These are phyloP conservation scores for Nasturtium officinale DNA, from an alignment of 345 rosid genomes.

Conservation along the genomic window DNA sequence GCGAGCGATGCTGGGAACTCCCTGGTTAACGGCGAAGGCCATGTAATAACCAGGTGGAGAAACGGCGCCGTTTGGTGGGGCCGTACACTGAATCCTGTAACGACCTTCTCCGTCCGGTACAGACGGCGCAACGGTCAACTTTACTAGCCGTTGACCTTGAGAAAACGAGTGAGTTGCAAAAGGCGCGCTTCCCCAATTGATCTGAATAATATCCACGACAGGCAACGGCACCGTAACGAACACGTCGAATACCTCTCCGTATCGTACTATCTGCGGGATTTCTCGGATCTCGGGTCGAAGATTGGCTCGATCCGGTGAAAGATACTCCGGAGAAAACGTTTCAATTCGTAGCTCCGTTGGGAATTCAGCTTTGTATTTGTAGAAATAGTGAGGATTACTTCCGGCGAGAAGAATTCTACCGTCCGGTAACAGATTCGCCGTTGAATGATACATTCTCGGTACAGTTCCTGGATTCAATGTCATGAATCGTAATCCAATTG, in stretches of 20 bases:
- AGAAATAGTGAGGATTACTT: slow-evolving; percentile 83
- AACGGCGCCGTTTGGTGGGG: slow-evolving; percentile 72
- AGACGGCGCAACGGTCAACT: slow-evolving; percentile 61
- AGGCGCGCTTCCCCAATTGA: slow-evolving; percentile 68
- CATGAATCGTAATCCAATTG: slow-evolving; percentile 65
- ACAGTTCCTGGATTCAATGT: slow-evolving; percentile 74
- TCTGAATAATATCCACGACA: slow-evolving; percentile 67
- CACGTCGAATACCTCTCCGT: slow-evolving; percentile 54
- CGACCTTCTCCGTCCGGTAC: slow-evolving; percentile 50
- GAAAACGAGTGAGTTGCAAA: slow-evolving; percentile 88
- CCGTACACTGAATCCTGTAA: slow-evolving; percentile 66
- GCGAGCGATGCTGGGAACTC: slow-evolving; percentile 83
- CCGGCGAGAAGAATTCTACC: slow-evolving; percentile 82
- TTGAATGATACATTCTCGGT: slow-evolving; percentile 90
- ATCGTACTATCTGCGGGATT: slow-evolving; percentile 56
- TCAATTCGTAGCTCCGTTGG: slow-evolving; percentile 86
- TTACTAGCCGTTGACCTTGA: slow-evolving; percentile 81
- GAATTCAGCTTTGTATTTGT: slow-evolving; percentile 58
- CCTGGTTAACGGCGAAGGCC: slow-evolving; percentile 83
- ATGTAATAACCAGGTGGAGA: slow-evolving; percentile 93
- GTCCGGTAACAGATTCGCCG: slow-evolving; percentile 83
- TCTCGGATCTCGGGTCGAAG: slow-evolving; percentile 66
- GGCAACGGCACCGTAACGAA: slow-evolving; percentile 63
- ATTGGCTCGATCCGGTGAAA: slow-evolving; percentile 73
- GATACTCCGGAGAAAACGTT: slow-evolving; percentile 86